Conservation (phyloP, 352 stramenopile genomes). For the Phytophthora citricola region DNA sequence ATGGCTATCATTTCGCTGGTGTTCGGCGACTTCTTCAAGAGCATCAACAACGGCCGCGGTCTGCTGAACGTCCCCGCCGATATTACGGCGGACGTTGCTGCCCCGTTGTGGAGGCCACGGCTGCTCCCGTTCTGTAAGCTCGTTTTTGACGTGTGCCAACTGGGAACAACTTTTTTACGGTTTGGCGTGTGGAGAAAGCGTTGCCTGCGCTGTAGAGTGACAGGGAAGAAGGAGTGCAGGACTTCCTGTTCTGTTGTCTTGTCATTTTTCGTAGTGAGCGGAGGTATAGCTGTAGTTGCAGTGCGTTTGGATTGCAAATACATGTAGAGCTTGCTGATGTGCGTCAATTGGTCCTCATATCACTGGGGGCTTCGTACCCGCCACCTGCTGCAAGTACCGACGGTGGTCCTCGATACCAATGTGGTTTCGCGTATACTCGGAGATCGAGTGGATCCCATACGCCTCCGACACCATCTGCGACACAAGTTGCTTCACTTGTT, state of each 20-base stretch:
- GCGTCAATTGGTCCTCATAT: slow-evolving; percentile 31
- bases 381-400: neutral
- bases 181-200: slow-evolving; percentile 20
- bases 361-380: neutral
- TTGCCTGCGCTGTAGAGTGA: slow-evolving; percentile 32
- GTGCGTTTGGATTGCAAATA: slow-evolving; percentile 39
- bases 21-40: slow-evolving; percentile 99
- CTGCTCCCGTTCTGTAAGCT: slow-evolving; percentile 39
- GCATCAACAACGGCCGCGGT: slow-evolving; percentile 96
- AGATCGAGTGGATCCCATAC: slow-evolving; percentile 23
- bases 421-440: slow-evolving; percentile 28
- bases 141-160: slow-evolving; percentile 12
- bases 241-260: slow-evolving; percentile 36
- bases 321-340: slow-evolving; percentile 29
- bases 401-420: slow-evolving; percentile 3
- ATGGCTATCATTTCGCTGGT: slow-evolving; percentile 99
- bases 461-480: slow-evolving; percentile 21
- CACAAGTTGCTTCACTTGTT: slow-evolving; percentile 30
- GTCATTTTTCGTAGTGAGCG: slow-evolving; percentile 39
- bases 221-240: slow-evolving; percentile 25
- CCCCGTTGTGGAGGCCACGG: slow-evolving; percentile 25
- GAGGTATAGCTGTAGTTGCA: slow-evolving; percentile 34
- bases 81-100: slow-evolving; percentile 20
- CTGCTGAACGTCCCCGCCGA: slow-evolving; percentile 89
- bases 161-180: slow-evolving; percentile 15